Base-by-base conservation (phyloP, 2,329 filamentous ascomycete genomes). In the Sporothrix curviconia region DNA sequence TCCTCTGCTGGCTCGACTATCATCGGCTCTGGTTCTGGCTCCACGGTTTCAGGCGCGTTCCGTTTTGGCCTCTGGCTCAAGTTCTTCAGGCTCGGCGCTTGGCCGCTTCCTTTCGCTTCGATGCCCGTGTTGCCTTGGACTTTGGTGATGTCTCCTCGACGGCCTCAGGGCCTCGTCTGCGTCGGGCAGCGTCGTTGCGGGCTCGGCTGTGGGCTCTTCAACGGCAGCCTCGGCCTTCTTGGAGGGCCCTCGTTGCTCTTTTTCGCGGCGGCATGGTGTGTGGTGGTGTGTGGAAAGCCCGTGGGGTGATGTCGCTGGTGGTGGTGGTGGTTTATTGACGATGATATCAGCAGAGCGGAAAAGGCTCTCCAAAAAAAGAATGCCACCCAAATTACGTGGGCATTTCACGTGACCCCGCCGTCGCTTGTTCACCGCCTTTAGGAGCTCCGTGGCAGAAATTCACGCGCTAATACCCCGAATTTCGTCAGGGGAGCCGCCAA, bases 181-280 rank as follows among this genome's bases (percentile, higher is more conserved):
- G 15, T 42, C 37, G 17, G 37, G 37, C 11, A 30, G 50, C 24
- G 37, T 25, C 17, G 39, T 19, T 17, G 42, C 32, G 17, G 50
- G 25, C n/a, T 55, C 50, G 19, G 12, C 25, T 15, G 36, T 30
- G 1, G 19, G 32, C 55, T 56, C 28, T 17, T 47, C 32, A 12
- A 36, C 46, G 8, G 42, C 46, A 0, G 39, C 49, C 42, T 59
- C 53, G 15, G 53, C 57, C 53, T 56, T 47, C 40, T 59, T 59
- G 11, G 57, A 56, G 28, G 57, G n/a, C 57, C n/a, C 53, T 11
- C 4, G 53, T 59, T 8, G 42, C 24, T 46, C 57, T 37, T 46
- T 53, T 55, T 49, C 42, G 39, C 32, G 52, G 57, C 11, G 57
- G 57, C 57, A 59, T 59, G 4, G 34, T 55, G 46, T 14, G 8